Conservation (phyloP, 129 eudicot genomes). For the Escallonia herrerae region DNA sequence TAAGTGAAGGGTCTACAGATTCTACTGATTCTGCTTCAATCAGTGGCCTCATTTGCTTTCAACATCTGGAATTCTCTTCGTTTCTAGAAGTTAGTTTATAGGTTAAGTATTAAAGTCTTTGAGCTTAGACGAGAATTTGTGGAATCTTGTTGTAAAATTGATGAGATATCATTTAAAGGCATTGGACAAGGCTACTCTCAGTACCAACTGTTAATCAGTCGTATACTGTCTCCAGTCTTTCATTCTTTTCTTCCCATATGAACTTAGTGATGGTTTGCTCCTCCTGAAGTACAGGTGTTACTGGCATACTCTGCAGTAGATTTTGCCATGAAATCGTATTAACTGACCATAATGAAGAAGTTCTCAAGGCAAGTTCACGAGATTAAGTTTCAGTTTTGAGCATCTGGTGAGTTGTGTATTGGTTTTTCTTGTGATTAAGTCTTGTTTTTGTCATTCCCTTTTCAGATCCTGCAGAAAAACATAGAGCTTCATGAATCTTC, state of each 20-base stretch:
- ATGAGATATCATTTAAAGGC: no score
- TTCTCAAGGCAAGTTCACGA: constrained; percentile 70
- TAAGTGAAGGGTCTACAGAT: no score
- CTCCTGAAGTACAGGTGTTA: constrained; percentile 47
- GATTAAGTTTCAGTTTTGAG: constrained; percentile 14
- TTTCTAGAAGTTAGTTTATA: no score
- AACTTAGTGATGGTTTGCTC: constrained; percentile 1
- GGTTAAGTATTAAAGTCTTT: no score
- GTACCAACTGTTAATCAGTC: no score
- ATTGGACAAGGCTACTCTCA: no score
- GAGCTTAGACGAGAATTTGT: no score
- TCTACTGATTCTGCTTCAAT: no score
- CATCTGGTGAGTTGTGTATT: constrained; percentile 11
- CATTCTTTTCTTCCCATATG: not conserved
- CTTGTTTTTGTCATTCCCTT: constrained; percentile 5
- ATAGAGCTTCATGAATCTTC: constrained; percentile 60
- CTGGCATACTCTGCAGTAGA: constrained; percentile 84
- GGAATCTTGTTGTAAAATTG: no score
- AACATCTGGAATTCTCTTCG: no score
- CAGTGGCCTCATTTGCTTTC: no score
- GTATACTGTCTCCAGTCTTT: not conserved
- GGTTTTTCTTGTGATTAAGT: constrained; percentile 13
- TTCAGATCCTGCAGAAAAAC: constrained; percentile 85
- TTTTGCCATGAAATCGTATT: constrained; percentile 58
- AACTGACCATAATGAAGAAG: constrained; percentile 95